Conservation (phyloP, 805 yeast species). For the Myxozyma nipponensis region DNA sequence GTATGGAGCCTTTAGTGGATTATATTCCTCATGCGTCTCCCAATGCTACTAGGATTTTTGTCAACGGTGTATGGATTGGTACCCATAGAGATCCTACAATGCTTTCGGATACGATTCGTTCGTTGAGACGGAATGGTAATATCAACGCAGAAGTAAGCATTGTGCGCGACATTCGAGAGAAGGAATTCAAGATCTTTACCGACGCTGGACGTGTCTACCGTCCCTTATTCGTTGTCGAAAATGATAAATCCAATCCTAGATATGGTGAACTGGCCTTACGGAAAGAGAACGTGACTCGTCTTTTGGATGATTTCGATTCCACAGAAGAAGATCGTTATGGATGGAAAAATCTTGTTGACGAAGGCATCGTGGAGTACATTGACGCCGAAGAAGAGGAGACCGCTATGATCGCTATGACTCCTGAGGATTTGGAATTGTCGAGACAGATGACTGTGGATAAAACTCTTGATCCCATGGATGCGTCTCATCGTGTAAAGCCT, state of each 20-base stretch:
- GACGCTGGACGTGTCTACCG: slow-evolving; percentile 99
- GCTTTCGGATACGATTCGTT: slow-evolving; percentile 84
- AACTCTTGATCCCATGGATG: slow-evolving; percentile 52
- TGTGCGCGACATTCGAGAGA: slow-evolving; percentile 94
- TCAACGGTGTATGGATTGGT: slow-evolving; percentile 99
- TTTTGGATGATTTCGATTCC: slow-evolving; percentile 50
- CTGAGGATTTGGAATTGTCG: slow-evolving; percentile 83
- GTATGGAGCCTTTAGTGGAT: slow-evolving; percentile 96
- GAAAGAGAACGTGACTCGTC: slow-evolving; percentile 75
- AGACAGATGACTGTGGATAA: slow-evolving; percentile 43
- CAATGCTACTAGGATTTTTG: slow-evolving; percentile 88
- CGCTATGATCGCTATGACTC: slow-evolving; percentile 97
- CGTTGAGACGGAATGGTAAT: slow-evolving; percentile 90
- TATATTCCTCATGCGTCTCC: slow-evolving; percentile 90
- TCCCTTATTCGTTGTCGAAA: slow-evolving; percentile 91
- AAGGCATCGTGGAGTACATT: slow-evolving; percentile 91
- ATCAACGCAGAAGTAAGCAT: slow-evolving; percentile 94
- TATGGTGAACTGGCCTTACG: slow-evolving; percentile 75
- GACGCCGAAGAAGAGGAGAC: slow-evolving; percentile 99
- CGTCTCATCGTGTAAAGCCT: slow-evolving; percentile 83
- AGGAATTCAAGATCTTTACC: slow-evolving; percentile 91
- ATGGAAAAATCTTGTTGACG: slow-evolving; percentile 78
- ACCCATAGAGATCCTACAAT: slow-evolving; percentile 95
- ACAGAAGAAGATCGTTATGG: slow-evolving; percentile 59
- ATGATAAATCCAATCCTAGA: slow-evolving; percentile 46